These are phyloP conservation scores for Bjerkandera adusta DNA, from an alignment of 1,284 basidiomycete genomes.

Conservation along the genomic window DNA sequence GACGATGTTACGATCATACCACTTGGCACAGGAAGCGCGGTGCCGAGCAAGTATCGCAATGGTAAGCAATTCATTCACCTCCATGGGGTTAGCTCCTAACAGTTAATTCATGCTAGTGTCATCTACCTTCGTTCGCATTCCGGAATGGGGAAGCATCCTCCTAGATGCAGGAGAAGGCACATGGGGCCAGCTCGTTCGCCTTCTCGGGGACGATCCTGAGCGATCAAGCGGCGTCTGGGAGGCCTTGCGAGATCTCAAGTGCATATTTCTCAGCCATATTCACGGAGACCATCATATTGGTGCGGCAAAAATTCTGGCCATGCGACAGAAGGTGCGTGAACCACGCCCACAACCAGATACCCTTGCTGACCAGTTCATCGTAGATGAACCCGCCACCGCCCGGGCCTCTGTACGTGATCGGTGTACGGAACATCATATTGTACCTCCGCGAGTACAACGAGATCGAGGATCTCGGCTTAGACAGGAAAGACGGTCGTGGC, in stretches of 20 bases:
- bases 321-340: conserved; percentile 63
- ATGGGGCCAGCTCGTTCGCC: conserved; percentile 82
- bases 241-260: conserved; percentile 70
- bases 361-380: conserved; percentile 5
- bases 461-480: conserved; percentile 66
- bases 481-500: conserved; percentile 41
- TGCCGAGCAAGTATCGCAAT: conserved; percentile 84
- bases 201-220: conserved; percentile 64
- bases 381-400: conserved; percentile 59
- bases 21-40: conserved; percentile 86
- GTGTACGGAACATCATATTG: conserved; percentile 49
- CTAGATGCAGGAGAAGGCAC: conserved; percentile 93
- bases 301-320: conserved; percentile 69
- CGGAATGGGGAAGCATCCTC: conserved; percentile 69
- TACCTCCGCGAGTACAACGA: conserved; percentile 68
- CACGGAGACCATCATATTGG: conserved; percentile 96
- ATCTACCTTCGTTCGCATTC: conserved; percentile 70
- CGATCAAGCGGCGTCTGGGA: conserved; percentile 44
- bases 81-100: not conserved
- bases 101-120: conserved; percentile 51
- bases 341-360: not conserved
- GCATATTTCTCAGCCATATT: conserved; percentile 88
- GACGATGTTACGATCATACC: conserved; percentile 73
- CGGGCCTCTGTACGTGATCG: conserved; percentile 71
- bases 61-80: conserved; percentile 45